These are phyloP conservation scores for Dendrocalamus latiflorus DNA, from an alignment of 202 grass and related monocot species.

Conservation along the genomic window DNA sequence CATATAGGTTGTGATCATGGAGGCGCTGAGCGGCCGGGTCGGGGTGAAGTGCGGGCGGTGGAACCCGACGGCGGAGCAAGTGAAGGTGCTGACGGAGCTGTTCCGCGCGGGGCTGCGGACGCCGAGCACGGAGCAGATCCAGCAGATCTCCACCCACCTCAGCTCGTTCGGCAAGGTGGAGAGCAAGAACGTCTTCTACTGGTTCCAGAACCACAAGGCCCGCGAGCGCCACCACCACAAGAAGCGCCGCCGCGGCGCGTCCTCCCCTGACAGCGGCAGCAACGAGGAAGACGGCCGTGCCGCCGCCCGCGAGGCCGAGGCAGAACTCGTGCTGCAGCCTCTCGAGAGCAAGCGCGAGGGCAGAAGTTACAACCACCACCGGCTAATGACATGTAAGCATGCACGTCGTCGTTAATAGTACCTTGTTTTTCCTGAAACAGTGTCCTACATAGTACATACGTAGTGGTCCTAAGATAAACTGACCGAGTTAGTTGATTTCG, in stretches of 20 bases:
- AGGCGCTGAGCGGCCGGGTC: conserved; percentile 43
- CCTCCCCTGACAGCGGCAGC: conserved; percentile 34
- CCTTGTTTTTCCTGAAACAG: not conserved
- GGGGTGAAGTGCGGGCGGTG: conserved; percentile 91
- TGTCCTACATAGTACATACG: not conserved
- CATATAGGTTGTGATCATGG: conserved; percentile 19
- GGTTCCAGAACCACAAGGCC: conserved; percentile 99
- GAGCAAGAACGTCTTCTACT: conserved; percentile 99
- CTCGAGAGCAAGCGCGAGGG: conserved; percentile 70
- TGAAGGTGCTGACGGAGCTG: conserved; percentile 76
- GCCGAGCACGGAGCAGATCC: conserved; percentile 95
- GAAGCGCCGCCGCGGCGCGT: conserved; percentile 72
- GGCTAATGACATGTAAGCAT: conserved; percentile 52
- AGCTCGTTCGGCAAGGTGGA: conserved; percentile 93
- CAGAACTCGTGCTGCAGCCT: conserved; percentile 46
- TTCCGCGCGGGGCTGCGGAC: conserved; percentile 84
- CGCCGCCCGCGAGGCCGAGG: not conserved
- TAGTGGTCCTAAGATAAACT: not conserved
- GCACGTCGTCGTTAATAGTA: not conserved
- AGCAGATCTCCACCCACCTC: conserved; percentile 88
- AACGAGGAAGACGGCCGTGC: conserved; percentile 21
- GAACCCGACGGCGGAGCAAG: conserved; percentile 82
- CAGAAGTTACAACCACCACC: conserved; percentile 40
- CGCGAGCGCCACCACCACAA: conserved; percentile 98
- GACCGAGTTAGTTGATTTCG: not conserved